Evolutionary conservation across 2,329 filamentous ascomycete species (phyloP).

Genomic region (Diaporthe ampelina): DNA sequence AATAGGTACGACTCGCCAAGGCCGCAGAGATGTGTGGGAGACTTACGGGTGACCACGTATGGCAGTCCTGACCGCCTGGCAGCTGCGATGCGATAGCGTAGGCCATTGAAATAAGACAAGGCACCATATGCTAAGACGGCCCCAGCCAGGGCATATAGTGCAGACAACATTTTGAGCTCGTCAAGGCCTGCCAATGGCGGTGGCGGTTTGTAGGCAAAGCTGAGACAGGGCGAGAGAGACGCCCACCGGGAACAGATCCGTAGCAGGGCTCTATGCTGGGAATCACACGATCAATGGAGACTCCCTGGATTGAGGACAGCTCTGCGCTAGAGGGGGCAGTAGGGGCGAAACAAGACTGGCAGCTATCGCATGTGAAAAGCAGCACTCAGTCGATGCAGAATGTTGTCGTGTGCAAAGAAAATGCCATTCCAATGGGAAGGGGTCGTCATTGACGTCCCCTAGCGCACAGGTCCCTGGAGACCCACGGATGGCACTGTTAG

Average conservation of each 20-base stretch:
- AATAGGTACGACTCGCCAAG: background rate
- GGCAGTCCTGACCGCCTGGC: slow-evolving; percentile 66
- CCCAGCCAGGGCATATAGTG: slow-evolving; percentile 52
- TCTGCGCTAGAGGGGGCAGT: background rate
- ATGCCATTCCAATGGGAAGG: background rate
- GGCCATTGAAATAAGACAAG: slow-evolving; percentile 50
- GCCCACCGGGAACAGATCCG: background rate
- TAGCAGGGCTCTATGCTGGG: background rate
- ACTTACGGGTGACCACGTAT: slow-evolving; percentile 68
- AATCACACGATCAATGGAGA: background rate
- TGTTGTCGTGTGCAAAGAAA: slow-evolving; percentile 22
- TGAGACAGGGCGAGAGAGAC: background rate
- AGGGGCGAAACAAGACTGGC: background rate
- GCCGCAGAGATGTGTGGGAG: background rate
- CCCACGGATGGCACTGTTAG: slow-evolving; percentile 17
- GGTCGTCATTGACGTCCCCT: slow-evolving; percentile 12
- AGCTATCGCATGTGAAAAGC: slow-evolving; percentile 2
- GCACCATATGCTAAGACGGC: slow-evolving; percentile 52
- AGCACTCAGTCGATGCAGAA: background rate
- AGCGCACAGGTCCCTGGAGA: slow-evolving; percentile 13
- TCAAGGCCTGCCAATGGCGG: background rate
- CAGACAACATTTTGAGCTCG: slow-evolving; percentile 52
- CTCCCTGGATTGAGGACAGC: background rate
- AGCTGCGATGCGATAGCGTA: slow-evolving; percentile 61
- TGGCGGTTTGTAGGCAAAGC: background rate